Evolutionary conservation across 768 basidiomycete genomes (phyloP).

Genomic region (Termitomyces sp.): DNA sequence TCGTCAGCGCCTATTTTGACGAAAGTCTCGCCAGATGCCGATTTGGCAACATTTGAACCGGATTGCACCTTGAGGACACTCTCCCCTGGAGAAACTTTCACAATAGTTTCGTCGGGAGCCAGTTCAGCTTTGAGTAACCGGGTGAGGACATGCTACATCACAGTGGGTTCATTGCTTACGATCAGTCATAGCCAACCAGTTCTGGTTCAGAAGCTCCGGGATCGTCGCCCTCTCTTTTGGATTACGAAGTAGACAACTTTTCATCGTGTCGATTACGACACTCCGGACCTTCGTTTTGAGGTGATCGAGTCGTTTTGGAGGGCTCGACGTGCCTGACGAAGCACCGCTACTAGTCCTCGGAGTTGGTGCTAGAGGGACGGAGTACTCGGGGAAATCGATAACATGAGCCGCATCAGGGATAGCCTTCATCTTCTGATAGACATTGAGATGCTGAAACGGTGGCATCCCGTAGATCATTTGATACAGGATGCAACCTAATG

Average conservation of each 20-base stretch:
- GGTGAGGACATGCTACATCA: background rate
- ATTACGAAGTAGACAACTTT: constrained; percentile 72
- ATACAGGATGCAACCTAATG: constrained; percentile 94
- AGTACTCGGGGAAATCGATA: constrained; percentile 80
- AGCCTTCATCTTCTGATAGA: constrained; percentile 89
- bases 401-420: constrained; percentile 76
- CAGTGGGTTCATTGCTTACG: constrained; percentile 32
- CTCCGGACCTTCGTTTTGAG: constrained; percentile 65
- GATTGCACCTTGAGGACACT: background rate
- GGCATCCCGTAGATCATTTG: constrained; percentile 97
- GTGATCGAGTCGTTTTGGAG: constrained; percentile 62
- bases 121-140: constrained; percentile 23
- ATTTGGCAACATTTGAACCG: background rate
- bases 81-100: constrained; percentile 34
- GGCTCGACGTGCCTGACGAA: constrained; percentile 26
- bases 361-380: constrained; percentile 48
- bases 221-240: constrained; percentile 87
- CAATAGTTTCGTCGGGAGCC: constrained; percentile 59
- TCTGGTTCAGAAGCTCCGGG: constrained; percentile 78
- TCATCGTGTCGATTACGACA: constrained; percentile 80
- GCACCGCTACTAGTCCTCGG: constrained; percentile 24
- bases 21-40: constrained; percentile 3
- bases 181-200: constrained; percentile 70
- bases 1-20: constrained; percentile 38
- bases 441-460: constrained; percentile 83